Percentiles rank a stretch among this genome's conserved stretches.
phyloP scores from a whole-genome alignment of 495 filamentous ascomycete genomes.

The Glarea lozoyensis region DNA sequence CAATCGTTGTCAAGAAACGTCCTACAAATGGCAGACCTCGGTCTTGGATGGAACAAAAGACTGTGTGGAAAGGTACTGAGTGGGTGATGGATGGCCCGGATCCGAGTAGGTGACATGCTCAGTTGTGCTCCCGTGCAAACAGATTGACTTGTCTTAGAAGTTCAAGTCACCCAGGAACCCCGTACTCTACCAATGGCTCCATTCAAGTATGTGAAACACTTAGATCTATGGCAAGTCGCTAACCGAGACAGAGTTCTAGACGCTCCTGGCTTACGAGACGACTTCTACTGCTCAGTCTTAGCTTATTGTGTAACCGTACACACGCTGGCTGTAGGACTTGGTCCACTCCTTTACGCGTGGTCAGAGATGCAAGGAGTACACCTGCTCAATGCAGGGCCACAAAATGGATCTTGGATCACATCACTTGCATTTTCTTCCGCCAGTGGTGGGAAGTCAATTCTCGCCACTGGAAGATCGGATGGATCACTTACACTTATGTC shows the following conservation, averaged over 20 bases:
- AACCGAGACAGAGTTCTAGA: conserved; percentile 55
- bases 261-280: conserved; percentile 79
- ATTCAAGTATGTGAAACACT: conserved; percentile 54
- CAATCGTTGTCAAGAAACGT: too few relatives aligned
- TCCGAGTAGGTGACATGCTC: neutral
- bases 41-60: conserved; percentile 26
- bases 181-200: conserved; percentile 55
- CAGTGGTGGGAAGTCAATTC: conserved; percentile 65
- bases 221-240: neutral
- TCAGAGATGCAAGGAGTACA: conserved; percentile 55
- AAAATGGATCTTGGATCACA: conserved; percentile 49
- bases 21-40: too few relatives aligned
- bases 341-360: conserved; percentile 74
- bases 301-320: conserved; percentile 69
- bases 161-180: conserved; percentile 9
- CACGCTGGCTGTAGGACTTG: conserved; percentile 77
- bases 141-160: conserved; percentile 7
- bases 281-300: conserved; percentile 90
- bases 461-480: conserved; percentile 76
- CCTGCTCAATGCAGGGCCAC: conserved; percentile 31
- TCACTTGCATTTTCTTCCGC: conserved; percentile 82
- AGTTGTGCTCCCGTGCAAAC: neutral
- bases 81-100: conserved; percentile 3
- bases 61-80: conserved; percentile 11
- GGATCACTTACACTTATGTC: conserved; percentile 46